Base-by-base conservation (phyloP, 208 protist species). In the Trypanosomatidae sp. region DNA sequence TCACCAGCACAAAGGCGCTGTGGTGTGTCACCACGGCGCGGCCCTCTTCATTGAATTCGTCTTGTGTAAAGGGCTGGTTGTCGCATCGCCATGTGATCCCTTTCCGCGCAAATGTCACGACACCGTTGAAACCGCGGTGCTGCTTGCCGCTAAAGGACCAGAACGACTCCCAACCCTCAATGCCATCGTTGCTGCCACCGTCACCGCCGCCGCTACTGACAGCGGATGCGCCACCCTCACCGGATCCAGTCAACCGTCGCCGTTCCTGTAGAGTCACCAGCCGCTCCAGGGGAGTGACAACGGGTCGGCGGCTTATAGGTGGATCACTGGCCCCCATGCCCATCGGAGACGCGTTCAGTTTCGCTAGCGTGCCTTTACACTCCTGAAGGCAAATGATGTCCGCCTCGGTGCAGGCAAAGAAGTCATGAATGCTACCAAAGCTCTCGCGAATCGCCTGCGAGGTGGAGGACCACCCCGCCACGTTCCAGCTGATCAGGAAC, bases 401-500 rank as follows among this genome's bases (percentile, higher is more conserved):
- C 0, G 90, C 92, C 1, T 72, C 60, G 0, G 89, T 94, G 30
- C 73, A 79, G 4, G 78, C 71, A 62, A 97, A 87, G 72, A 97
- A 97, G 49, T 66, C 62, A 33, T 77, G 71, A 19, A 97, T 69
- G 62, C 71, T 90, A 60, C 92, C 92, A 82, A 90, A 97, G 82
- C 87, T 86, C 65, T 91, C 86, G 4, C 89, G 87, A 33, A 95
- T 91, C 10, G 82, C 71, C 62, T 71, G 68, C 15, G 86, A 76
- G 3, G 90, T 95, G 19, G 92, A 87, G 0, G 90, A 89, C 90
- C 92, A 97, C 10, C 90, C 92, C 7, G 92, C 92, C 19, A 95
- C 90, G 73, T 97, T 97, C 90, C 92, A 97, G 74, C 90, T 94
- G 39, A 97, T 87, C 17, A 97, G 50, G 69, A 89, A 87, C 92